Base-by-base conservation (phyloP, 2,329 filamentous ascomycete species). In the Trichocomaceae sp. region DNA sequence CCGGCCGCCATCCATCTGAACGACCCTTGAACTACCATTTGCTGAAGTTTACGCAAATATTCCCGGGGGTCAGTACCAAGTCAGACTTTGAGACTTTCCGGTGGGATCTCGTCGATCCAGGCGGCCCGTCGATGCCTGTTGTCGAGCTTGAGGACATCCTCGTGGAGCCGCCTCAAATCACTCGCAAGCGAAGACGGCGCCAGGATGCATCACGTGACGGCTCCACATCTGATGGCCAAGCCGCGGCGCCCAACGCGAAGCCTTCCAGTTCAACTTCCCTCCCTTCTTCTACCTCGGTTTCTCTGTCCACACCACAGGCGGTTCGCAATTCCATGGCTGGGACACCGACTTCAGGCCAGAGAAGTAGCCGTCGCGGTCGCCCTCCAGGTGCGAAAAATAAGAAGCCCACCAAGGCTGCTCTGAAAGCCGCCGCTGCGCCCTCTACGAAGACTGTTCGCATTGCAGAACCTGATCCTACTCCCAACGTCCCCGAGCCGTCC, bases 71-170 rank as follows among this genome's bases (percentile, higher is more conserved):
- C 5, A 72, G 76, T 44, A 64, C 66, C 48, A 66, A 67, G 9
- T 73, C 77, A 5, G 81, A 85, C 63, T 67, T 85, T 12, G 75
- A 72, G 31, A 84, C 81, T 0, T 76, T 86, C 48, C 73, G 77
- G 53, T 85, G 83, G 83, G 80, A 84, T 62, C 58, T 83, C 2
- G 76, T 85, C 20, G 83, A 85, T 63, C 80, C 80, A 20, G 79
- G 77, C 37, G 72, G 72, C 7, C 77, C 77, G 35, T 69, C 71
- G 22, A 52, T 62, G 22, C 63, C 64, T 26, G 59, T 63, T 47
- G 63, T 67, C 9, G 59, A 59, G 29, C 57, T 59, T 35, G 63
- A 62, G 41, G 61, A 66, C 47, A 57, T 66, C 19, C 58, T 63
- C 22, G 59, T 54, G 5, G 59, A 56, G 10, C 63, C 57, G 31